phyloP scores from a whole-genome alignment of 2,329 filamentous ascomycete genomes.

The Nigrospora osmanthi region DNA sequence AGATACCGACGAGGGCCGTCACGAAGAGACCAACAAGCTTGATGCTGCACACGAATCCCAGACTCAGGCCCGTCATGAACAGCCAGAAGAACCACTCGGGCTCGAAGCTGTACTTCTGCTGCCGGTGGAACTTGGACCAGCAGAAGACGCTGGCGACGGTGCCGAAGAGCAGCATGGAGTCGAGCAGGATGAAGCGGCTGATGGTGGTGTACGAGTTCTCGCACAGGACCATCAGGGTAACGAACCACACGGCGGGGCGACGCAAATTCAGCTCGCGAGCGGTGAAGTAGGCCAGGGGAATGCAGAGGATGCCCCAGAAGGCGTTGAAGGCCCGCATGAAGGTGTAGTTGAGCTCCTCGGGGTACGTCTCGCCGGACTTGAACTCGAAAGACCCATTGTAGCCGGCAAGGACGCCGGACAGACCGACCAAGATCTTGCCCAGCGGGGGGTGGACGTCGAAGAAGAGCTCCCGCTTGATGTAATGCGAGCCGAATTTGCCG shows the following conservation, averaged over 20 bases:
- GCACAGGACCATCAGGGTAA: slow-evolving; percentile 94
- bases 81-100: slow-evolving; percentile 93
- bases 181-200: slow-evolving; percentile 93
- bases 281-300: slow-evolving; percentile 92
- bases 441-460: slow-evolving; percentile 87
- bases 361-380: slow-evolving; percentile 96
- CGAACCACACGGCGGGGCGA: slow-evolving; percentile 84
- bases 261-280: slow-evolving; percentile 84
- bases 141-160: slow-evolving; percentile 97
- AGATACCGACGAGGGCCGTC: slow-evolving; percentile 88
- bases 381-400: slow-evolving; percentile 99
- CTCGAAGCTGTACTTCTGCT: slow-evolving; percentile 79
- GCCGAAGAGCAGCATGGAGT: slow-evolving; percentile 97
- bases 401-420: slow-evolving; percentile 91
- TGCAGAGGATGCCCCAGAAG: slow-evolving; percentile 83
- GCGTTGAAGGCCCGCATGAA: slow-evolving; percentile 99
- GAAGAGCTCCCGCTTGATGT: slow-evolving; percentile 98
- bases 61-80: slow-evolving; percentile 85
- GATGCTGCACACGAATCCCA: slow-evolving; percentile 96
- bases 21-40: slow-evolving; percentile 97
- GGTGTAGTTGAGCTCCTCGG: slow-evolving; percentile 88
- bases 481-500: slow-evolving; percentile 97
- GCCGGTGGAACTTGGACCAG: slow-evolving; percentile 93
- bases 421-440: slow-evolving; percentile 95
- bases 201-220: slow-evolving; percentile 99